phyloP scores from a whole-genome alignment of 1,284 basidiomycete genomes.

The Ceratorhiza oryzae-sativae region DNA sequence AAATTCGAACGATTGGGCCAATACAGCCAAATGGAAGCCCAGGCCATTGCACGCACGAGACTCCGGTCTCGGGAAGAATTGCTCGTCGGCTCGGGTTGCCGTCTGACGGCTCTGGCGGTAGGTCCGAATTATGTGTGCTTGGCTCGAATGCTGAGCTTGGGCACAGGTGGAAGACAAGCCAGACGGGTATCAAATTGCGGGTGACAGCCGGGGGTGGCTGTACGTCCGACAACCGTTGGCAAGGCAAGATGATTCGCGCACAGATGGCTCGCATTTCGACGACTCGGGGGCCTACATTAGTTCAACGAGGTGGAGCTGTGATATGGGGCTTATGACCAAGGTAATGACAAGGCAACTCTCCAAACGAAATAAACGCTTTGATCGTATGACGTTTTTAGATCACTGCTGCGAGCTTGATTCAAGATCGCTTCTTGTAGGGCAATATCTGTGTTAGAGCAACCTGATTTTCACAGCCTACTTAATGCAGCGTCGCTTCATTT shows the following conservation, averaged over 20 bases:
- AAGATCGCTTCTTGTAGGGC: constrained; percentile 32
- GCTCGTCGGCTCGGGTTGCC: constrained; percentile 21
- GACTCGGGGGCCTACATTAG: constrained; percentile 29
- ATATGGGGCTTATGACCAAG: constrained; percentile 39
- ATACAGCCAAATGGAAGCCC: constrained; percentile 24
- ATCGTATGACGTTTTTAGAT: neutral
- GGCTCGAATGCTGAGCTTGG: neutral
- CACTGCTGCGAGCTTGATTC: constrained; percentile 31
- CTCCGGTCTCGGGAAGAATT: constrained; percentile 13
- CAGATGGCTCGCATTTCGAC: constrained; percentile 5
- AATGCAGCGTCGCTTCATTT: constrained; percentile 27
- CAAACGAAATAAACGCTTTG: neutral
- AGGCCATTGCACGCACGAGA: constrained; percentile 26
- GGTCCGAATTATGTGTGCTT: neutral
- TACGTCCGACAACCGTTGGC: constrained; percentile 23
- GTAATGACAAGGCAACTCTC: neutral
- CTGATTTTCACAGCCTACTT: neutral
- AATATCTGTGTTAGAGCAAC: neutral
- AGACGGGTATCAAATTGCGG: constrained; percentile 36
- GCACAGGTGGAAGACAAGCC: constrained; percentile 6
- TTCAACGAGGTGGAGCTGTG: constrained; percentile 34
- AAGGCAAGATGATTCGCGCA: neutral
- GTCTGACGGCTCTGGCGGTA: constrained; percentile 34
- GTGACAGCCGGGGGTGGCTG: constrained; percentile 34
- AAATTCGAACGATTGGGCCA: neutral